Conservation (phyloP, 192 early-diverging fungal genomes). For the Chytriomyces hyalinus region DNA sequence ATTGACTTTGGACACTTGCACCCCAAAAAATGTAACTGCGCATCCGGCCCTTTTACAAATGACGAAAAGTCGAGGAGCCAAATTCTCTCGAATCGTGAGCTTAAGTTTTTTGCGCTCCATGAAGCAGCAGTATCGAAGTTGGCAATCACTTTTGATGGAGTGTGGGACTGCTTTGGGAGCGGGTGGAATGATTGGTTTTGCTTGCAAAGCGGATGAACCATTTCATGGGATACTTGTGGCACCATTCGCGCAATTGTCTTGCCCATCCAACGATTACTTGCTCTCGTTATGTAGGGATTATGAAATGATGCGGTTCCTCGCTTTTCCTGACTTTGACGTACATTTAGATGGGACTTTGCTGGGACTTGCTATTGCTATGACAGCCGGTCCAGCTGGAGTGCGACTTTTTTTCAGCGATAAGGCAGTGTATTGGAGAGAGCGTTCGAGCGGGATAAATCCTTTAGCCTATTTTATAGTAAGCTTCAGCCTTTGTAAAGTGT, state of each 20-base stretch:
- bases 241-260: slow-evolving; percentile 12
- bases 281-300: slow-evolving; percentile 12
- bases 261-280: slow-evolving; percentile 30
- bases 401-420: slow-evolving; percentile 39
- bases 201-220: not conserved
- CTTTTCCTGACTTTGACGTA: not conserved
- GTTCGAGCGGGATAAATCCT: slow-evolving; percentile 32
- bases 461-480: slow-evolving; percentile 39
- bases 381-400: slow-evolving; percentile 41
- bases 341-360: slow-evolving; percentile 16
- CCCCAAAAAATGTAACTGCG: not conserved
- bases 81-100: slow-evolving; percentile 17
- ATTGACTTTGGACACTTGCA: not conserved
- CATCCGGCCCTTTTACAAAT: not conserved
- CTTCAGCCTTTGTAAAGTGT: not conserved
- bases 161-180: slow-evolving; percentile 11
- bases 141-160: slow-evolving; percentile 12
- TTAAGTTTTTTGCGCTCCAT: not conserved
- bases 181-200: slow-evolving; percentile 26
- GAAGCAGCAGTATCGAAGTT: slow-evolving; percentile 4
- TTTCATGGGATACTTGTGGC: slow-evolving; percentile 19
- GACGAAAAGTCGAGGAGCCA: slow-evolving; percentile 18
- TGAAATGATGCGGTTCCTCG: not conserved
- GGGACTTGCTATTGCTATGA: slow-evolving; percentile 35
- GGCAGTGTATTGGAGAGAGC: slow-evolving; percentile 42